phyloP scores from a whole-genome alignment of 2,329 filamentous ascomycete species.

The Metarhizium humberi region DNA sequence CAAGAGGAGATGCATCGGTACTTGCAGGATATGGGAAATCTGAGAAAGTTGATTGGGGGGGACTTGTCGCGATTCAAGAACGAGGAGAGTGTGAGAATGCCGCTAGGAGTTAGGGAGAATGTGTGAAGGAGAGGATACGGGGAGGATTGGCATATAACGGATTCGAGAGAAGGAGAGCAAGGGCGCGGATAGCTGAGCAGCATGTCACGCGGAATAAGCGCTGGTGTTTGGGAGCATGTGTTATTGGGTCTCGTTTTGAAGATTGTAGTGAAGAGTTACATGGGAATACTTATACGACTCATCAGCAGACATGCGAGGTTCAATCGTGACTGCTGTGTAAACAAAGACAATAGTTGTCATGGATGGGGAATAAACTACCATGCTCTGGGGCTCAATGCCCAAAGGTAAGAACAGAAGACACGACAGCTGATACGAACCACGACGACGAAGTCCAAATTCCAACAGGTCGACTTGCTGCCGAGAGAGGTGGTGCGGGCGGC shows the following conservation, averaged over 20 bases:
- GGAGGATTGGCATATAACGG: neutral
- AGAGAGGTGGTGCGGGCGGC: no score
- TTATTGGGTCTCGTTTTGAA: neutral
- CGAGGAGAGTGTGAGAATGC: constrained; percentile 45
- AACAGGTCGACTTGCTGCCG: no score
- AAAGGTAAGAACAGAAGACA: no score
- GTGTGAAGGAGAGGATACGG: constrained; percentile 13
- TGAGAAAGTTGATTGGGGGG: constrained; percentile 53
- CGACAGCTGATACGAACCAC: no score
- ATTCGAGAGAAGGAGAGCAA: neutral
- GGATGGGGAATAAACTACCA: no score
- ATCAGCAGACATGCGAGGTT: neutral
- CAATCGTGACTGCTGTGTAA: no score
- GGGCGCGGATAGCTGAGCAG: neutral
- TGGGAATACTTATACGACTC: neutral
- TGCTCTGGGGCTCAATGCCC: no score
- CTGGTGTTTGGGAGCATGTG: constrained; percentile 6
- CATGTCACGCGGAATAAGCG: constrained; percentile 3
- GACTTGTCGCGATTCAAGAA: constrained; percentile 63
- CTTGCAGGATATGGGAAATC: constrained; percentile 72
- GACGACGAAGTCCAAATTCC: no score
- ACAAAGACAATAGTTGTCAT: no score
- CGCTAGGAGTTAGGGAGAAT: constrained; percentile 36
- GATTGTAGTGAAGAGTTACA: neutral
- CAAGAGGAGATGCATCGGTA: constrained; percentile 81